These are phyloP conservation scores for Inga leiocalycina DNA, from an alignment of 306 rosid genomes.

Conservation along the genomic window DNA sequence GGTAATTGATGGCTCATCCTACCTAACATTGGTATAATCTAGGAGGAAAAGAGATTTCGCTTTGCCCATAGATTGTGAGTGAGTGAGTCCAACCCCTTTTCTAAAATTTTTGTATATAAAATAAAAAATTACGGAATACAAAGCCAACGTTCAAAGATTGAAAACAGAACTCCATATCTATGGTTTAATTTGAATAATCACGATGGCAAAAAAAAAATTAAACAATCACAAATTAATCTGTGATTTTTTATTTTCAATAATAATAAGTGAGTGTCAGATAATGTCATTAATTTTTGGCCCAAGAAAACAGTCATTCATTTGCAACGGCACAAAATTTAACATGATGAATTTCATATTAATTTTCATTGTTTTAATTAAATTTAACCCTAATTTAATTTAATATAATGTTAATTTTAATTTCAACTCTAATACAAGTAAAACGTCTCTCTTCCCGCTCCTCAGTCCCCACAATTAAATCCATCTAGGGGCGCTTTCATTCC, in stretches of 20 bases:
- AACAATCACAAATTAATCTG: not conserved
- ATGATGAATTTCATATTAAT: not conserved
- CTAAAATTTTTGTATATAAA: too few species aligned
- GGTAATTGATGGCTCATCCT: too few species aligned
- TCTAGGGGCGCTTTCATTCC: slow-evolving; percentile 37
- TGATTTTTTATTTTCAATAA: not conserved
- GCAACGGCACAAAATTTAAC: not conserved
- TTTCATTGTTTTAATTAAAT: not conserved
- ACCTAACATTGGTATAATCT: too few species aligned
- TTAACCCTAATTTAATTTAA: not conserved
- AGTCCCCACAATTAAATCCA: slow-evolving; percentile 9
- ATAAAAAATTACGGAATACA: too few species aligned
- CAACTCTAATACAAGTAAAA: slow-evolving; percentile 17
- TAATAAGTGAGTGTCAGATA: not conserved
- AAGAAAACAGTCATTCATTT: not conserved
- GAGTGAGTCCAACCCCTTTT: too few species aligned
- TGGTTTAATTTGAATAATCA: not conserved
- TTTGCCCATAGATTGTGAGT: too few species aligned
- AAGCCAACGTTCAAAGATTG: too few species aligned
- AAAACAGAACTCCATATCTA: too few species aligned
- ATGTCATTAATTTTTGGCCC: not conserved
- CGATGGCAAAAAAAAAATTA: not conserved
- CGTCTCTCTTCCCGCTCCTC: slow-evolving; percentile 42
- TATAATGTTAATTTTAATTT: not conserved
- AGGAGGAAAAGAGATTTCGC: too few species aligned